Percentiles rank a stretch among this genome's conserved stretches.
Conservation (phyloP, 495 filamentous ascomycete species). For the Massariosphaeria phaeospora region DNA sequence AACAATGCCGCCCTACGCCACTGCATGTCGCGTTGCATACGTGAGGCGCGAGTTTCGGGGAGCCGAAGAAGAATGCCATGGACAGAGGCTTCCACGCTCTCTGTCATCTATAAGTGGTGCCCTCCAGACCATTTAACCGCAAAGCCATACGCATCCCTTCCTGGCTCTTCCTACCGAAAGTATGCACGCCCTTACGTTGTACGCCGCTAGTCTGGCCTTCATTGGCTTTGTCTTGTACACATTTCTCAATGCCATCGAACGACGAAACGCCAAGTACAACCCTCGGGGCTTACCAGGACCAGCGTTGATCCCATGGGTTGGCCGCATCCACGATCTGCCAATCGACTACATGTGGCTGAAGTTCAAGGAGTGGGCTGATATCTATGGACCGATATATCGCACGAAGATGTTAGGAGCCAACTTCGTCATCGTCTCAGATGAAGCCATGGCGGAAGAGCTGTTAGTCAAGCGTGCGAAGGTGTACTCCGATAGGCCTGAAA, state of each 20-base stretch:
- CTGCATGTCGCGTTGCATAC: background rate
- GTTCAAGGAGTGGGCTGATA: constrained; percentile 42
- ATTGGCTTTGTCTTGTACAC: constrained; percentile 30
- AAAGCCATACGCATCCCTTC: too few species aligned
- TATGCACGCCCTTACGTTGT: constrained; percentile 33
- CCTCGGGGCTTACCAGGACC: constrained; percentile 28
- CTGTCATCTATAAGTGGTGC: too few species aligned
- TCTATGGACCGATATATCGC: constrained; percentile 42
- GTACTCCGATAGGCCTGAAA: constrained; percentile 36
- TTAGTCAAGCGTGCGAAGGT: constrained; percentile 39
- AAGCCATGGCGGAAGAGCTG: constrained; percentile 43
- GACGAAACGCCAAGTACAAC: constrained; percentile 33
- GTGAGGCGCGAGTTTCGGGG: background rate
- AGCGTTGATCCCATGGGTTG: constrained; percentile 22
- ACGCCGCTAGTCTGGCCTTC: constrained; percentile 22
- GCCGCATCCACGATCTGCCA: constrained; percentile 35
- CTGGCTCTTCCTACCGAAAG: background rate
- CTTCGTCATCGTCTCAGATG: constrained; percentile 39
- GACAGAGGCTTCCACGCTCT: too few species aligned
- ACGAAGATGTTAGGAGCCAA: constrained; percentile 35
- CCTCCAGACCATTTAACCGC: too few species aligned
- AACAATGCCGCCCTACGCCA: too few species aligned
- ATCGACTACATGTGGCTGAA: constrained; percentile 41
- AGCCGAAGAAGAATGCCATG: background rate
- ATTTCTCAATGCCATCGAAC: constrained; percentile 22